These are phyloP conservation scores for Saccharomyces hybrid DNA, from an alignment of 1,139 yeast species.

Conservation along the genomic window DNA sequence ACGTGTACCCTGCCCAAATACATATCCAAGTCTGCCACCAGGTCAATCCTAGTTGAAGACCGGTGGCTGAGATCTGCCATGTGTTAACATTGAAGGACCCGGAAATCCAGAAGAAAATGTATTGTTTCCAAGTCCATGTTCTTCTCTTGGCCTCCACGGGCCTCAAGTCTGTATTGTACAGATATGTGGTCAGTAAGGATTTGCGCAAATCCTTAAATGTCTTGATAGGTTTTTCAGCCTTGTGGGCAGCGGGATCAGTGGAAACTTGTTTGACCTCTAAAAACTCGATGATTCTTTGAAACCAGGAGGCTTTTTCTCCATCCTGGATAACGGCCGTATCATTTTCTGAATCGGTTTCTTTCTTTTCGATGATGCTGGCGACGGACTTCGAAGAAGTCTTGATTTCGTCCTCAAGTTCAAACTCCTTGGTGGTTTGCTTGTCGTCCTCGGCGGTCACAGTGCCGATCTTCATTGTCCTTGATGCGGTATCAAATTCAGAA, in stretches of 20 bases:
- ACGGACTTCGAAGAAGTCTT: neutral
- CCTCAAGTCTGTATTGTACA: conserved; percentile 63
- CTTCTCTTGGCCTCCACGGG: conserved; percentile 60
- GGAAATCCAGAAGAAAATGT: conserved; percentile 72
- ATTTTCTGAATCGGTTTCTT: neutral
- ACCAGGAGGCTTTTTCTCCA: neutral
- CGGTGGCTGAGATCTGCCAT: conserved; percentile 85
- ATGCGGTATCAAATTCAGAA: neutral
- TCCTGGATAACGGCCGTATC: neutral
- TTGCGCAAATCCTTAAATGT: conserved; percentile 1
- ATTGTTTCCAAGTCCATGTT: conserved; percentile 75
- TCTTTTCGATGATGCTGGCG: neutral
- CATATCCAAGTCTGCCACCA: conserved; percentile 90
- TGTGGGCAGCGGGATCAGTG: conserved; percentile 6
- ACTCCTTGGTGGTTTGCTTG: neutral
- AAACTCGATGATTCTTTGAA: conserved; percentile 6
- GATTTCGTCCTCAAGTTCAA: neutral
- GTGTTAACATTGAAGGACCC: conserved; percentile 83
- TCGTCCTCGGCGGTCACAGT: neutral
- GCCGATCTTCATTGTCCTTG: neutral
- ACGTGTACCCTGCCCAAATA: conserved; percentile 66
- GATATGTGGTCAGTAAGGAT: conserved; percentile 41
- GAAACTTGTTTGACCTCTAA: conserved; percentile 13
- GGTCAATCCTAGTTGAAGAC: conserved; percentile 60
- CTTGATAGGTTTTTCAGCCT: neutral